These are phyloP conservation scores for Malus hybrid DNA, from an alignment of 331 rosid species.

Conservation along the genomic window DNA sequence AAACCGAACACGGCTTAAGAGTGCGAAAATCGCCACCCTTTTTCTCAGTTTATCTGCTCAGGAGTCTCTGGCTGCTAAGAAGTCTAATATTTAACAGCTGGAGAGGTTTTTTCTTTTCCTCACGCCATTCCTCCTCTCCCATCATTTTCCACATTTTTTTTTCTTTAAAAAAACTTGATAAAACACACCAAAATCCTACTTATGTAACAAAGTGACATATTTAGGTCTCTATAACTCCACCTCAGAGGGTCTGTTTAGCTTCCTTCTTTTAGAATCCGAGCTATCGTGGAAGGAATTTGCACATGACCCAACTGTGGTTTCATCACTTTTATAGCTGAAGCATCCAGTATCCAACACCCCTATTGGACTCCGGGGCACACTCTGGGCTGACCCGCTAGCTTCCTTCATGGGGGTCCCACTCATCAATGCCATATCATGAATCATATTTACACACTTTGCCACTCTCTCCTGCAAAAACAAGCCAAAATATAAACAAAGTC, in stretches of 20 bases:
- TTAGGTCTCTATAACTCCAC: constrained; percentile 33
- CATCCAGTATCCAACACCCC: constrained; percentile 74
- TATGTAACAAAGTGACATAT: constrained; percentile 21
- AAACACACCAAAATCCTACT: constrained; percentile 29
- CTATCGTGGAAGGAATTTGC: constrained; percentile 49
- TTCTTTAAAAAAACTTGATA: constrained; percentile 18
- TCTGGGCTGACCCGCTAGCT: constrained; percentile 28
- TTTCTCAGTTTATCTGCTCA: neutral
- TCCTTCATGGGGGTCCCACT: constrained; percentile 22
- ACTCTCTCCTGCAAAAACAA: constrained; percentile 61
- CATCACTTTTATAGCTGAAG: constrained; percentile 81
- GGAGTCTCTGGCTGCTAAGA: constrained; percentile 45
- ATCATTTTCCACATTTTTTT: neutral
- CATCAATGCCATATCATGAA: constrained; percentile 27
- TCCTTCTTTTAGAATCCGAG: constrained; percentile 80
- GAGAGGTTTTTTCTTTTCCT: constrained; percentile 17
- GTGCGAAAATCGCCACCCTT: neutral
- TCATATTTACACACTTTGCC: constrained; percentile 48
- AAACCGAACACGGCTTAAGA: neutral
- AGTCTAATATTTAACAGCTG: constrained; percentile 72
- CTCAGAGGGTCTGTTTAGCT: constrained; percentile 65
- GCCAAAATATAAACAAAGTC: neutral
- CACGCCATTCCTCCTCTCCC: constrained; percentile 15
- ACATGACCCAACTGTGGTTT: constrained; percentile 55
- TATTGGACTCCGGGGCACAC: constrained; percentile 69